Base-by-base conservation (phyloP, 371 early-diverging fungal genomes). In the Rhizopus stolonifer region DNA sequence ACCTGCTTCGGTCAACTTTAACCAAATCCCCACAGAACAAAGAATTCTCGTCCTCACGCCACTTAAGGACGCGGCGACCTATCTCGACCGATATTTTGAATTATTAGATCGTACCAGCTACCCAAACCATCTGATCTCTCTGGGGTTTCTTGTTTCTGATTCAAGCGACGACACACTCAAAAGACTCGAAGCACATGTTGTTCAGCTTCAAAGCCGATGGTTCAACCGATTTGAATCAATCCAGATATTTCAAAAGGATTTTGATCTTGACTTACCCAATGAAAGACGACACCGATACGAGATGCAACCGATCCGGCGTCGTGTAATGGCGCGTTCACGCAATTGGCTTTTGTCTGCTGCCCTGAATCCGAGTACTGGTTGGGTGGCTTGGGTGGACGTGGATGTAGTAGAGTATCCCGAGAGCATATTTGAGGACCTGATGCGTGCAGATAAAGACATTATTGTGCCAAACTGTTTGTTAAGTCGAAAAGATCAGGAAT, bases 311-410 rank as follows among this genome's bases (percentile, higher is more conserved):
- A 61, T 74, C 34, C 67, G 83, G 34, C 69, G 83, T n/a, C 66
- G 60, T 38, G 71, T 77, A 63, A 81, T 83, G 83, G 83, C 83
- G 14, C 64, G 77, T 10, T 72, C 81, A 9, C 73, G 83, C 51
- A 83, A 83, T 48, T 78, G 80, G 56, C 48, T 83, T 45, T 54
- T 80, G 50, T 73, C 80, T 0, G 60, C 74, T 13, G 80, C 79
- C n/a, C 54, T 83, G 0, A 59, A 56, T 17, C 58, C 70, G 4
- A 81, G 82, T 50, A 81, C 77, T 25, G 44, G 54, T 8, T 83
- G 83, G 83, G 82, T 82, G 7, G 65, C 80, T n/a, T 83, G 83
- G 83, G 68, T 83, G 0, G 83, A 83, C 59, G 82, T 79, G 10
- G 83, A 83, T 46, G 68, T 83, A 10, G 63, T 80, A 4, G 71